phyloP scores from a whole-genome alignment of 352 stramenopile species.

The Pythium periplocum region DNA sequence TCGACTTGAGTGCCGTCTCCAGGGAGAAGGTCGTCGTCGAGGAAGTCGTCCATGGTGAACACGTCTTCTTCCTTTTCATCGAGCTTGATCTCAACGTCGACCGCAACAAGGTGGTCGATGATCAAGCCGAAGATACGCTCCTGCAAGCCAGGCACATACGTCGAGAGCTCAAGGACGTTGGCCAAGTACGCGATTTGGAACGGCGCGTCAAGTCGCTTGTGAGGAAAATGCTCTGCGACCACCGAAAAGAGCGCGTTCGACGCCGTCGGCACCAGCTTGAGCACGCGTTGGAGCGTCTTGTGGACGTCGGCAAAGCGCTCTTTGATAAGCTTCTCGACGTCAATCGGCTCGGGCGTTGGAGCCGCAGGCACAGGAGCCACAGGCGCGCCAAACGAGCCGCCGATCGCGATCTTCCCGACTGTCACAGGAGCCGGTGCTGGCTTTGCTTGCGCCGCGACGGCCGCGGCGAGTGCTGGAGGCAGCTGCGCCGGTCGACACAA shows the following conservation, averaged over 20 bases:
- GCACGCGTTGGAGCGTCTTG: slow-evolving; percentile 50
- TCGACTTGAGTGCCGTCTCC: slow-evolving; percentile 46
- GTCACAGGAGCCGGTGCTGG: not conserved
- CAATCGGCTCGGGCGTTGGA: slow-evolving; percentile 14
- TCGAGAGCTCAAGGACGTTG: slow-evolving; percentile 67
- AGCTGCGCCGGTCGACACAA: slow-evolving; percentile 51
- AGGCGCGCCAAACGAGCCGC: slow-evolving; percentile 32
- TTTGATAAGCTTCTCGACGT: slow-evolving; percentile 51
- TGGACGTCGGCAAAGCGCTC: slow-evolving; percentile 58
- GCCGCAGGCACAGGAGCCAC: not conserved
- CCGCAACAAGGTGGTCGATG: slow-evolving; percentile 77
- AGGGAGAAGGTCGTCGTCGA: slow-evolving; percentile 72
- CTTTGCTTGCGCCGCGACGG: slow-evolving; percentile 3
- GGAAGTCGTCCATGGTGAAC: slow-evolving; percentile 78
- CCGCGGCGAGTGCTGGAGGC: slow-evolving; percentile 25
- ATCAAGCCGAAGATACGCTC: slow-evolving; percentile 83
- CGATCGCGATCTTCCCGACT: slow-evolving; percentile 28
- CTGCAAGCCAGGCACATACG: slow-evolving; percentile 59
- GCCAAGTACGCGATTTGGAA: slow-evolving; percentile 68
- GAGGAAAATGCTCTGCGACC: slow-evolving; percentile 71
- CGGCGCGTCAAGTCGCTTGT: slow-evolving; percentile 69
- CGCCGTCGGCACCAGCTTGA: slow-evolving; percentile 69
- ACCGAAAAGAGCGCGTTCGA: slow-evolving; percentile 74
- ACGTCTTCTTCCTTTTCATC: slow-evolving; percentile 84
- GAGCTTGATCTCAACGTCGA: slow-evolving; percentile 88